Conservation (phyloP, 331 rosid genomes). For the Saraca asoca region DNA sequence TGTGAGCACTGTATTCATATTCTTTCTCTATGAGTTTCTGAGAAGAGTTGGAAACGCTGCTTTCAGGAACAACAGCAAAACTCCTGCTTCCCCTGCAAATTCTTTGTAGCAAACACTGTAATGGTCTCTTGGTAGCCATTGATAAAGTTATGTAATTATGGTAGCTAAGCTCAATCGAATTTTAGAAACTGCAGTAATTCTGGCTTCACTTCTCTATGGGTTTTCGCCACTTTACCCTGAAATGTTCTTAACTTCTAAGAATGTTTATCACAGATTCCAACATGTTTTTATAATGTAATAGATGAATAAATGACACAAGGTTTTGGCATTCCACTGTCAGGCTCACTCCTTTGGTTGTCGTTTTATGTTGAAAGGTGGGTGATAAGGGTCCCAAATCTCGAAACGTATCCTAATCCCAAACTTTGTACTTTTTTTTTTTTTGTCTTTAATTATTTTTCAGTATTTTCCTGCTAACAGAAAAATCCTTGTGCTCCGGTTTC, state of each 20-base stretch:
- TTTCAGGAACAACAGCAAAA: slow-evolving; percentile 55
- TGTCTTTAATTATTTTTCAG: too few species aligned
- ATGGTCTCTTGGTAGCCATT: slow-evolving; percentile 69
- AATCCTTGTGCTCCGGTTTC: too few species aligned
- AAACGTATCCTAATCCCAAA: too few species aligned
- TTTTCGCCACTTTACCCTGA: not conserved
- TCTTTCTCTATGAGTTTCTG: slow-evolving; percentile 74
- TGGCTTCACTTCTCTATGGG: not conserved
- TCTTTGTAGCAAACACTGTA: slow-evolving; percentile 48
- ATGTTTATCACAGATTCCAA: not conserved
- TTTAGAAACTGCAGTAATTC: too few species aligned
- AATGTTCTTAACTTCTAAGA: not conserved
- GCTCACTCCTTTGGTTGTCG: too few species aligned
- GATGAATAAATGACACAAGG: too few species aligned
- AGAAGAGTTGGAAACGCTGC: slow-evolving; percentile 48
- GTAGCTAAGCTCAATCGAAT: not conserved
- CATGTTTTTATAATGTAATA: too few species aligned
- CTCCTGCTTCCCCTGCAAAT: slow-evolving; percentile 44
- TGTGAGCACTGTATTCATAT: slow-evolving; percentile 82
- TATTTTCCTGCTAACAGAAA: too few species aligned
- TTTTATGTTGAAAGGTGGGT: too few species aligned
- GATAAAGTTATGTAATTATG: slow-evolving; percentile 11
- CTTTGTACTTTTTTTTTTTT: too few species aligned
- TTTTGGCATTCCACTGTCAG: too few species aligned
- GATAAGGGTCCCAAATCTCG: too few species aligned